A percentile compares a stretch with the other conserved stretches of the same genome.
Conservation (phyloP, 768 basidiomycete species). For the Kwoniella dendrophila region DNA sequence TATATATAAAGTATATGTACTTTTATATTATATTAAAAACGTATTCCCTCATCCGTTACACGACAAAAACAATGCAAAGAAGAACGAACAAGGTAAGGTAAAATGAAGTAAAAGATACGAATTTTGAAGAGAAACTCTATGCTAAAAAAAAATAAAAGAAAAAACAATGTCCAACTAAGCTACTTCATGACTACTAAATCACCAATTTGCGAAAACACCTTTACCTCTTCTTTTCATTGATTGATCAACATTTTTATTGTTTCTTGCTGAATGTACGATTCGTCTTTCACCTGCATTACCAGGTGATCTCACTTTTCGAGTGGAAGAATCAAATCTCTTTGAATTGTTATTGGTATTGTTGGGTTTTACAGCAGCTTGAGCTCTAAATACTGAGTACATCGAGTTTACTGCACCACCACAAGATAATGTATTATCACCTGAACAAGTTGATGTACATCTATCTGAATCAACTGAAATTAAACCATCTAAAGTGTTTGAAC, state of each 20-base stretch:
- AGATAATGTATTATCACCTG: slow-evolving; percentile 12
- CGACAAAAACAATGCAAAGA: no score
- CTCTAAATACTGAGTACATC: slow-evolving; percentile 25
- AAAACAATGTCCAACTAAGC: no score
- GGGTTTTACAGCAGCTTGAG: slow-evolving; percentile 10
- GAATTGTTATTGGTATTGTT: no score
- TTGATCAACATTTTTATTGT: slow-evolving; percentile 2
- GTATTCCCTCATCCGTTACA: no score
- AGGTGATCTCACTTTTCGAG: background rate
- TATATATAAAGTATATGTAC: no score
- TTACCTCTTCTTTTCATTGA: slow-evolving; percentile 12
- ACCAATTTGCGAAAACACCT: slow-evolving; percentile 22
- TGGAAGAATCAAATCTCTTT: slow-evolving; percentile 22
- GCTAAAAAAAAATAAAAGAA: no score
- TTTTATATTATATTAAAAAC: no score
- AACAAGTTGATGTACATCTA: slow-evolving; percentile 19
- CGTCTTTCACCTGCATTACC: background rate
- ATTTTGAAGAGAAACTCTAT: no score
- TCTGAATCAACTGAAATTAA: slow-evolving; percentile 7
- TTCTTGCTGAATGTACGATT: slow-evolving; percentile 4
- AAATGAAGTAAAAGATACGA: no score
- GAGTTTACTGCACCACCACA: slow-evolving; percentile 24
- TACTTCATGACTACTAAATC: background rate
- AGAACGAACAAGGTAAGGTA: no score
- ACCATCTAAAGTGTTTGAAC: slow-evolving; percentile 20